A percentile compares a stretch with the other conserved stretches of the same genome.
Evolutionary conservation across 805 yeast species (phyloP).

Genomic region (Sugiyamaella boreocaroliniensis): DNA sequence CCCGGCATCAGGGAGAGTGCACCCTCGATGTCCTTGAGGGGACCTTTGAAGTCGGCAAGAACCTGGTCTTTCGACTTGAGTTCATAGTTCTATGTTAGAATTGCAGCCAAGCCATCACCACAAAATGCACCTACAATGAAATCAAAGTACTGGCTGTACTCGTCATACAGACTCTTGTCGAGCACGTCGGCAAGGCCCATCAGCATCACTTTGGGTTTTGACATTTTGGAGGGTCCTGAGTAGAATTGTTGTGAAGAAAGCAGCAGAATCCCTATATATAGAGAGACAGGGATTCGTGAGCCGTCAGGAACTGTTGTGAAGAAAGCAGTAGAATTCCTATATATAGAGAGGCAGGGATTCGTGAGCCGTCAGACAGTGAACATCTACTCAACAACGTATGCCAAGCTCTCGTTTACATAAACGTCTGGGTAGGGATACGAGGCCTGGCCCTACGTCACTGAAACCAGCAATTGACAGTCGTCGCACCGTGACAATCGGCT

Average conservation of each 20-base stretch:
- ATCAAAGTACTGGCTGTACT: slow-evolving; percentile 5
- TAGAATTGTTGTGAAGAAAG: neutral
- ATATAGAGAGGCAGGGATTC: too few relatives aligned
- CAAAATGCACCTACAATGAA: neutral
- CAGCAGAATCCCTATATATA: too few relatives aligned
- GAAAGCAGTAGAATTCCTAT: neutral
- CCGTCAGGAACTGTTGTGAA: neutral
- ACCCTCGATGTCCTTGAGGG: slow-evolving; percentile 40
- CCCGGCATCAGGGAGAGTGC: slow-evolving; percentile 53
- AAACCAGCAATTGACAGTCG: too few relatives aligned
- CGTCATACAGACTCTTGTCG: neutral
- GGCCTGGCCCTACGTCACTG: too few relatives aligned
- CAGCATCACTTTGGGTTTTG: slow-evolving; percentile 7
- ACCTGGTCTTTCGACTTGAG: slow-evolving; percentile 32
- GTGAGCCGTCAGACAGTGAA: too few relatives aligned
- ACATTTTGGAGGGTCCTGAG: neutral
- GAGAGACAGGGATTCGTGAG: too few relatives aligned
- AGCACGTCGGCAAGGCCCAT: slow-evolving; percentile 4
- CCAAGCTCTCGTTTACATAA: too few relatives aligned
- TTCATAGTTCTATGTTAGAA: slow-evolving; percentile 3
- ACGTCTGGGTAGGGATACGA: too few relatives aligned
- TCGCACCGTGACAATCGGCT: too few relatives aligned
- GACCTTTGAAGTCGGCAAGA: slow-evolving; percentile 36
- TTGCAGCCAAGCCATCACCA: too few relatives aligned
- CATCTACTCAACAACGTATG: too few relatives aligned